Evolutionary conservation across 1,139 yeast genomes (phyloP), one percentile per base, ranked within the genome.

Genomic region (Diutina catenulata): DNA sequence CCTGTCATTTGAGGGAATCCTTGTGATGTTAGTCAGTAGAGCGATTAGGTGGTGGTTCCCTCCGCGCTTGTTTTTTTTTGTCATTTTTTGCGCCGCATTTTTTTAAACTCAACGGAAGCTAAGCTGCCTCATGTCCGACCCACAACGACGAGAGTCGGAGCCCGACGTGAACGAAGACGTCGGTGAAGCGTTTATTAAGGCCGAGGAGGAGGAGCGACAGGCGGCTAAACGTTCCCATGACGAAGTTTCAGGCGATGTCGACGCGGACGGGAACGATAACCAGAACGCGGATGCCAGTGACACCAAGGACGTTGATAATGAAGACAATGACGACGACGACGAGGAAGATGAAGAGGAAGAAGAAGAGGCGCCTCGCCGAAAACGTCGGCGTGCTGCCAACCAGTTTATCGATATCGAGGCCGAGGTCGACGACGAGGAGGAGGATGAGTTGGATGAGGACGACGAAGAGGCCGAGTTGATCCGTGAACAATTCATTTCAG

Each of bases 321-420:
- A 54, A 0, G 82, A 73, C 0, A 83, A 70, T 1, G 66, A 59
- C 0, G 84, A 70, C 5, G 91, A 69, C 3, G 94, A 70, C 26
- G 86, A 64, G 13, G 83, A 70, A 4, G 79, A 63, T 1, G 72
- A 68, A 0, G 75, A 69, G 0, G 76, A 70, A 1, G 75, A 69
- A 1, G 73, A 68, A 2, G 53, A 62, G 41, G 57, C 62, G 26
- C 65, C 68, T 56, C 74, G 75, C 57, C 68, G 80, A 60, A 70
- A 77, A 56, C 68, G 80, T 51, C 76, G 80, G 56, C 74, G 78
- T 38, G 35, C 35, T 6, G 77, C 87, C 50, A 91, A 91, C 58
- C 91, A 83, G 66, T 91, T 91, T 59, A 72, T 91, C 60, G 99
- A 91, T 81, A 94, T 91, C 41, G 98, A 91, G 67, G 99, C 99